Conservation (phyloP, 2,329 filamentous ascomycete species). For the Colletotrichum melonis region DNA sequence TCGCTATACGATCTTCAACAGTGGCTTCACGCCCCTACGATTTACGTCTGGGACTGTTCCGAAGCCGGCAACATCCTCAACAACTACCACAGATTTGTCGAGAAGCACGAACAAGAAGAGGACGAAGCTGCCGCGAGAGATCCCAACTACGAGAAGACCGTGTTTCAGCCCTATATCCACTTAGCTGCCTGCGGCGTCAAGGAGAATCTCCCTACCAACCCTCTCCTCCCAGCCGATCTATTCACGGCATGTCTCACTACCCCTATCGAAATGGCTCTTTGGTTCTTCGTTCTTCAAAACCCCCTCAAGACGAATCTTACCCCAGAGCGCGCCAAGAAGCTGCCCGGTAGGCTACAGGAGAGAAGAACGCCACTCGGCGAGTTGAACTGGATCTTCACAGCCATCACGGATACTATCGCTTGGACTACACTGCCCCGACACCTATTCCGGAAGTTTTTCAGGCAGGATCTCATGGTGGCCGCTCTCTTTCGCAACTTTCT, state of each 20-base stretch:
- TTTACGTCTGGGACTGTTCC: constrained; percentile 98
- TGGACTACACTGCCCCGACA: constrained; percentile 95
- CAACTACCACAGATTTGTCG: constrained; percentile 93
- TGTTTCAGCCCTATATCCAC: constrained; percentile 80
- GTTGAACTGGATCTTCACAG: constrained; percentile 99
- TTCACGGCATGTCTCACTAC: constrained; percentile 97
- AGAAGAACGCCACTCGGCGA: constrained; percentile 93
- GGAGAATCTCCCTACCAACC: constrained; percentile 95
- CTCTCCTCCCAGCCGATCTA: constrained; percentile 89
- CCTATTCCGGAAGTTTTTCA: constrained; percentile 95
- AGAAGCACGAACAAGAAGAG: constrained; percentile 94
- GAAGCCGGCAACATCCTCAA: constrained; percentile 95
- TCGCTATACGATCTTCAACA: constrained; percentile 94
- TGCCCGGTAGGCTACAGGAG: constrained; percentile 92
- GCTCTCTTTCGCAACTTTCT: constrained; percentile 97
- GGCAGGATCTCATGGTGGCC: constrained; percentile 99
- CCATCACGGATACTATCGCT: constrained; percentile 97
- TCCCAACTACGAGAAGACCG: constrained; percentile 84
- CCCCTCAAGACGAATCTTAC: constrained; percentile 76
- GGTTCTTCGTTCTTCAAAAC: constrained; percentile 96
- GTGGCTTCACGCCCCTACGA: constrained; percentile 94
- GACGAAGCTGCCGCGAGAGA: constrained; percentile 80
- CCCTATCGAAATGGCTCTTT: constrained; percentile 95
- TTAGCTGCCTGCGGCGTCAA: constrained; percentile 90
- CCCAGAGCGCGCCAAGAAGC: constrained; percentile 85